A percentile compares a stretch with the other conserved stretches of the same genome.
These are phyloP conservation scores for Pseudocercospora eumusae DNA, from an alignment of 2,329 filamentous ascomycete species.

Conservation along the genomic window DNA sequence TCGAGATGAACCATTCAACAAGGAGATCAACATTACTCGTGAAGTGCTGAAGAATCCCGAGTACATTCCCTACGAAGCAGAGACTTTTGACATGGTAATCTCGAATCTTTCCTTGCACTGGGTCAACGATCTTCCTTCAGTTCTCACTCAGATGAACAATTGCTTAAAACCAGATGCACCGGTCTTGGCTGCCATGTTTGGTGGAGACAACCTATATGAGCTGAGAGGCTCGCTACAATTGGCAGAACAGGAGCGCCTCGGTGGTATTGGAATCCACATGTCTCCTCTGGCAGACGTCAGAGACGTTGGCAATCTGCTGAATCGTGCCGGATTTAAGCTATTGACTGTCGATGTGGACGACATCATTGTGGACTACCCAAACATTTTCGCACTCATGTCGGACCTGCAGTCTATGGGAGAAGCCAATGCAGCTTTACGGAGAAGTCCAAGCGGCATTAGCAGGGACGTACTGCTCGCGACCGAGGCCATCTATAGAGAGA, in stretches of 20 bases:
- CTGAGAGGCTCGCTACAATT: constrained; percentile 90
- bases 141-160: constrained; percentile 81
- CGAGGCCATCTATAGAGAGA: constrained; percentile 81
- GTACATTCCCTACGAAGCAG: constrained; percentile 70
- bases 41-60: constrained; percentile 75
- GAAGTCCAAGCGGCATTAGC: constrained; percentile 73
- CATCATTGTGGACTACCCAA: constrained; percentile 91
- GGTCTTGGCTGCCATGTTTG: constrained; percentile 94
- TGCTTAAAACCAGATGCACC: constrained; percentile 86
- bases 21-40: constrained; percentile 69
- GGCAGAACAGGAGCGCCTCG: constrained; percentile 83
- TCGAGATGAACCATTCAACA: constrained; percentile 70
- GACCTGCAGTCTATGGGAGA: constrained; percentile 97
- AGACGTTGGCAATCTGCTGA: constrained; percentile 84
- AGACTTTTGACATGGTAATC: constrained; percentile 84
- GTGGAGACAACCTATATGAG: constrained; percentile 91
- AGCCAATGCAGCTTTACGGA: constrained; percentile 81
- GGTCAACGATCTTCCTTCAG: constrained; percentile 91
- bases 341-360: constrained; percentile 97
- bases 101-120: constrained; percentile 91
- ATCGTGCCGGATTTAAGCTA: constrained; percentile 88
- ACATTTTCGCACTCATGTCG: constrained; percentile 85
- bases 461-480: constrained; percentile 84
- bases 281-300: constrained; percentile 89
- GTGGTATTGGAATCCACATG: constrained; percentile 88